phyloP scores from a whole-genome alignment of 805 yeast genomes.

The Scheffersomyces amazonensis region DNA sequence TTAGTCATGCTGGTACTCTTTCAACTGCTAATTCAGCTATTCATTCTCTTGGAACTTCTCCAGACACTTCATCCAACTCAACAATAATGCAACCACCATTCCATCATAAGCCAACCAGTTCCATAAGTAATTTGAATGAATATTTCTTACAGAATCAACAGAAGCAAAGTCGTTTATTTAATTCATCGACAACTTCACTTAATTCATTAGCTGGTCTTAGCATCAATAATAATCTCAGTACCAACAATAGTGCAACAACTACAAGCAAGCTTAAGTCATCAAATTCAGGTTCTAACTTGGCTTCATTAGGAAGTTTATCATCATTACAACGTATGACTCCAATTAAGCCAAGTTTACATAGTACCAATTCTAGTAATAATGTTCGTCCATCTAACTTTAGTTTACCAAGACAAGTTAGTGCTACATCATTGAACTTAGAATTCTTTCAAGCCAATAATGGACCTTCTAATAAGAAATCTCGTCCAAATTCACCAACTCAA shows the following conservation, averaged over 20 bases:
- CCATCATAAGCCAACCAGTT: slow-evolving; percentile 13
- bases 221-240: too few relatives aligned
- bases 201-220: slow-evolving; percentile 19
- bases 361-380: slow-evolving; percentile 2
- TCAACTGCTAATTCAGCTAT: slow-evolving; percentile 24
- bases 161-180: slow-evolving; percentile 9
- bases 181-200: slow-evolving; percentile 14
- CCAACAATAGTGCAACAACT: too few relatives aligned
- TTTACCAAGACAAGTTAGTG: slow-evolving; percentile 24
- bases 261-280: slow-evolving; percentile 20
- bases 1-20: slow-evolving; percentile 18
- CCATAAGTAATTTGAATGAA: slow-evolving; percentile 31
- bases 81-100: slow-evolving; percentile 2
- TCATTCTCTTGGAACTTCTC: slow-evolving; percentile 33
- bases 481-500: slow-evolving; percentile 46
- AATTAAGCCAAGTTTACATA: slow-evolving; percentile 15
- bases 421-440: slow-evolving; percentile 35
- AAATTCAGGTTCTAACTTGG: slow-evolving; percentile 3
- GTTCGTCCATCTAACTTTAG: slow-evolving; percentile 5
- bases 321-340: slow-evolving; percentile 45
- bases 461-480: slow-evolving; percentile 32
- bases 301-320: slow-evolving; percentile 20
- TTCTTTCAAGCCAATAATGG: slow-evolving; percentile 19
- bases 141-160: slow-evolving; percentile 24
- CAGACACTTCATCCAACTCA: slow-evolving; percentile 17